Conservation (phyloP, 2,329 filamentous ascomycete genomes). For the Nothophoma quercina region DNA sequence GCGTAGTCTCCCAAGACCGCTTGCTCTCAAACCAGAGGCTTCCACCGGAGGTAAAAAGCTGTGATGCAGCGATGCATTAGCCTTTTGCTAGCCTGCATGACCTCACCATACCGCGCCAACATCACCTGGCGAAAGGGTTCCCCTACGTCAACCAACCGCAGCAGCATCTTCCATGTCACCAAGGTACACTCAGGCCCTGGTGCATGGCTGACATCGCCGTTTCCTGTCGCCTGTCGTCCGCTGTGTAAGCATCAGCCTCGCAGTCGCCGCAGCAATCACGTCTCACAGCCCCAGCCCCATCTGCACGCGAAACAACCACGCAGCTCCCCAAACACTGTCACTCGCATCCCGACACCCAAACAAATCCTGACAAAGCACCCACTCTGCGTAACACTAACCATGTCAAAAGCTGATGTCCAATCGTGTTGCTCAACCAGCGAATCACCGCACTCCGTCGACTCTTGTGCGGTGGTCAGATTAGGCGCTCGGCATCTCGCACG, state of each 20-base stretch:
- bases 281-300: conserved; percentile 18
- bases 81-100: conserved; percentile 24
- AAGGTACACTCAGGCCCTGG: neutral
- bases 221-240: conserved; percentile 4
- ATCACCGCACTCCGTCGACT: conserved; percentile 15
- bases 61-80: conserved; percentile 28
- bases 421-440: conserved; percentile 8
- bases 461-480: conserved; percentile 21
- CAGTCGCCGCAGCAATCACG: conserved; percentile 32
- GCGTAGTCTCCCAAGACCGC: conserved; percentile 9
- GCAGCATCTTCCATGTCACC: neutral
- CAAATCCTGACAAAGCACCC: conserved; percentile 5
- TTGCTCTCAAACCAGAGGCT: conserved; percentile 12
- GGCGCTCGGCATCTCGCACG: conserved; percentile 33
- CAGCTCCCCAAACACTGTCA: neutral
- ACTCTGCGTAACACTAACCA: conserved; percentile 7
- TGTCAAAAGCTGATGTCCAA: conserved; percentile 14
- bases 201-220: conserved; percentile 10
- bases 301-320: conserved; percentile 11
- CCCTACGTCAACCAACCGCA: conserved; percentile 17
- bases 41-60: conserved; percentile 7
- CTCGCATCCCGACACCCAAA: conserved; percentile 16
- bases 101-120: conserved; percentile 29
- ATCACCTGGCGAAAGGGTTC: conserved; percentile 16
- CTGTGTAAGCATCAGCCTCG: conserved; percentile 25